Conservation (phyloP, 2,329 filamentous ascomycete species). For the Ploettnerulaceae sp. region DNA sequence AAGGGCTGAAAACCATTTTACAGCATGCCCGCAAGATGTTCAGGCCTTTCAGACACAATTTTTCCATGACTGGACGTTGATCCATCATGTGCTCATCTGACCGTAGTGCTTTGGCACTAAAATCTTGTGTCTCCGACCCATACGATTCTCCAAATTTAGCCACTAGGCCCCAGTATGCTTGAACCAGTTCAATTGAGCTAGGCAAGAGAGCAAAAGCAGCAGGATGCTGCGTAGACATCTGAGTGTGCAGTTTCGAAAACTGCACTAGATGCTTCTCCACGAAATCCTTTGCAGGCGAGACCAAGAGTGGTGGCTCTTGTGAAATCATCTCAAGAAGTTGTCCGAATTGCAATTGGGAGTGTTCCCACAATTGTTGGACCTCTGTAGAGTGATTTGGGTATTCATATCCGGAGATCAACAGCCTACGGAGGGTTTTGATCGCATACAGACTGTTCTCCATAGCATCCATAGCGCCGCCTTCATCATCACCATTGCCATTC, state of each 20-base stretch:
- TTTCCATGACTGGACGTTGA: conserved; percentile 66
- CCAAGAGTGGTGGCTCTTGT: conserved; percentile 49
- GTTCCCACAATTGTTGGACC: conserved; percentile 73
- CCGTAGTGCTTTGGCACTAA: conserved; percentile 41
- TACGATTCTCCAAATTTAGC: conserved; percentile 72
- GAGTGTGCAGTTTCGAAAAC: conserved; percentile 84
- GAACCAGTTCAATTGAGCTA: conserved; percentile 69
- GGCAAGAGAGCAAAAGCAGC: conserved; percentile 80
- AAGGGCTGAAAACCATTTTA: conserved; percentile 76
- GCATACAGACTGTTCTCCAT: conserved; percentile 74
- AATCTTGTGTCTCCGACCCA: conserved; percentile 41
- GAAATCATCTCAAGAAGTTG: conserved; percentile 63
- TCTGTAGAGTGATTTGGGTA: conserved; percentile 73
- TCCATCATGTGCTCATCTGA: conserved; percentile 43
- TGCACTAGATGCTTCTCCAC: conserved; percentile 87
- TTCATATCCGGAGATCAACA: conserved; percentile 79
- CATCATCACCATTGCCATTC: conserved; percentile 51
- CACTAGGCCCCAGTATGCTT: conserved; percentile 81
- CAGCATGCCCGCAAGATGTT: conserved; percentile 77
- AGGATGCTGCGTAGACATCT: conserved; percentile 75
- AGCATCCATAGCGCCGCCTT: conserved; percentile 53
- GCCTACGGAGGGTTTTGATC: conserved; percentile 73
- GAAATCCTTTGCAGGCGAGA: conserved; percentile 49
- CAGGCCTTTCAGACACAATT: conserved; percentile 76
- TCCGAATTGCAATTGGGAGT: conserved; percentile 74